These are phyloP conservation scores for Calonectria fujianensis DNA, from an alignment of 2,329 filamentous ascomycete species.

Conservation along the genomic window DNA sequence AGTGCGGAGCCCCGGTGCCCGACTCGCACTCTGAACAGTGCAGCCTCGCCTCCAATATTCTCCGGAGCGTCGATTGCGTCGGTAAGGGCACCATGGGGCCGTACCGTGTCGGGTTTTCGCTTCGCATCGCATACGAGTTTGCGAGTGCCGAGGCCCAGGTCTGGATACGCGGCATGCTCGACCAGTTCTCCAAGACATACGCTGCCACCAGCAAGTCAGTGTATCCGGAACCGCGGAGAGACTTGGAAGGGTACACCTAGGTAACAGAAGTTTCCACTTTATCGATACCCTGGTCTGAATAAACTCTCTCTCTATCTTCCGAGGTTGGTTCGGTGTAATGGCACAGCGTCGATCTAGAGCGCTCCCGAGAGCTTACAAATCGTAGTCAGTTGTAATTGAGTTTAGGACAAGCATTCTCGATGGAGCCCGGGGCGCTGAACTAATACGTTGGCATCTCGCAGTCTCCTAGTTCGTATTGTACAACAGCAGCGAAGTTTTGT, in stretches of 20 bases:
- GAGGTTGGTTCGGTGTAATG: background rate
- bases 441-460: background rate
- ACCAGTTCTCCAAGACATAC: slow-evolving; percentile 58
- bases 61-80: slow-evolving; percentile 62
- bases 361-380: too few species aligned
- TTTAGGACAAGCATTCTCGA: background rate
- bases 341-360: background rate
- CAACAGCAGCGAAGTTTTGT: background rate
- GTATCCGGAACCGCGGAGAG: slow-evolving; percentile 53
- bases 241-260: slow-evolving; percentile 45
- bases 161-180: slow-evolving; percentile 59
- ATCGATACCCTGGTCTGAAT: background rate
- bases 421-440: background rate
- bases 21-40: slow-evolving; percentile 54
- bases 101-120: slow-evolving; percentile 60
- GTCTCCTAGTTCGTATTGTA: background rate
- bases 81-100: slow-evolving; percentile 62
- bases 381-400: background rate
- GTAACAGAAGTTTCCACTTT: too few species aligned
- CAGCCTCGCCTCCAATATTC: slow-evolving; percentile 57
- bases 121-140: slow-evolving; percentile 64
- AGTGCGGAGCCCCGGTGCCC: slow-evolving; percentile 55
- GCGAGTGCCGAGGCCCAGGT: slow-evolving; percentile 58
- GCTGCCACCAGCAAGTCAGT: slow-evolving; percentile 57
- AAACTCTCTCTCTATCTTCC: background rate